phyloP scores from a whole-genome alignment of 2,329 filamentous ascomycete genomes.

The Chaetothyriales sp. region DNA sequence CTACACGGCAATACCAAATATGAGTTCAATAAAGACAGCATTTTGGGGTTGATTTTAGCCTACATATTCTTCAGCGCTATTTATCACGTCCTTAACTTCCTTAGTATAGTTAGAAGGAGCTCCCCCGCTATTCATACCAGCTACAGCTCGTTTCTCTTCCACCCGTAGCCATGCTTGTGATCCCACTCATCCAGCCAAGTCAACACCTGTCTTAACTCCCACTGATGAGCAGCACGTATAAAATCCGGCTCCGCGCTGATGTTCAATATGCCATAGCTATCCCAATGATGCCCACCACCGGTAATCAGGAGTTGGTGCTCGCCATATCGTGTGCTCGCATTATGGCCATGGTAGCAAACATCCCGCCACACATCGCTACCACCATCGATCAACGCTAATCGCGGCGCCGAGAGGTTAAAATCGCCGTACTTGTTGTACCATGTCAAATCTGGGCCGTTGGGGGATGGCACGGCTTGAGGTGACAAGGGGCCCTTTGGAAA shows the following conservation, averaged over 20 bases:
- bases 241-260: conserved; percentile 37
- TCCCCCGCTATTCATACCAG: neutral
- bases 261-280: conserved; percentile 32
- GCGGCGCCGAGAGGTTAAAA: conserved; percentile 33
- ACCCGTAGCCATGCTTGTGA: neutral
- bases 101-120: no score
- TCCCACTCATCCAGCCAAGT: conserved; percentile 23
- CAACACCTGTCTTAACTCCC: conserved; percentile 37
- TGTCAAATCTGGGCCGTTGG: conserved; percentile 28
- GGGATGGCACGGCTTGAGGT: conserved; percentile 20
- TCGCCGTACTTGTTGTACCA: conserved; percentile 36
- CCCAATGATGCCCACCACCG: conserved; percentile 41
- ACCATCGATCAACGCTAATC: conserved; percentile 41
- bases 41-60: no score
- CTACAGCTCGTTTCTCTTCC: neutral
- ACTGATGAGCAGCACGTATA: conserved; percentile 37
- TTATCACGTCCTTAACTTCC: no score
- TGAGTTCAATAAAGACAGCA: no score
- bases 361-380: conserved; percentile 41
- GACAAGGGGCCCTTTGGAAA: conserved; percentile 32
- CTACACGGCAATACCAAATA: no score
- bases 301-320: conserved; percentile 38
- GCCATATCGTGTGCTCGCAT: conserved; percentile 29
- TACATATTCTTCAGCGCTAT: no score
- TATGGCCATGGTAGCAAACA: conserved; percentile 37